A percentile compares a stretch with the other conserved stretches of the same genome.
These are phyloP conservation scores for Dendrobium catenatum DNA, from an alignment of 106 monocot genomes.

Conservation along the genomic window DNA sequence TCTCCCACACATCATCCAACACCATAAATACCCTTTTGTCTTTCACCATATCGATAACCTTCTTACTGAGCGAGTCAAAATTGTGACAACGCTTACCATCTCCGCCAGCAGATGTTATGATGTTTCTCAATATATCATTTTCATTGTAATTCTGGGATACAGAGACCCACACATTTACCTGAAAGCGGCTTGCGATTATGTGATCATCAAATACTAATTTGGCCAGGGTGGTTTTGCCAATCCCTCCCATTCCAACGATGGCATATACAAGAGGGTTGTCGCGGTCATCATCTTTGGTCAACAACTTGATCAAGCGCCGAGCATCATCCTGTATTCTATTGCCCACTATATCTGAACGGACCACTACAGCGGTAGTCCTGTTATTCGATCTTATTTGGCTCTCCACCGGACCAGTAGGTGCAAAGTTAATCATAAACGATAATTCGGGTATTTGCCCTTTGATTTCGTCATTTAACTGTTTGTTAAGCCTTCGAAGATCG, in stretches of 20 bases:
- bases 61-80: background rate
- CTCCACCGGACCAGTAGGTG: too few relatives aligned
- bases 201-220: background rate
- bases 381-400: too few relatives aligned
- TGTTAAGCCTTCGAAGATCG: background rate
- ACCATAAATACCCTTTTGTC: constrained; percentile 5
- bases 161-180: background rate
- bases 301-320: background rate
- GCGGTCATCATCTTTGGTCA: background rate
- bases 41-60: background rate
- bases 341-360: background rate
- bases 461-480: background rate
- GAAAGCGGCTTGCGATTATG: background rate
- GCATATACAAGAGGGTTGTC: constrained; percentile 3
- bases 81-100: background rate
- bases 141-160: background rate
- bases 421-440: too few relatives aligned
- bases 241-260: constrained; percentile 8
- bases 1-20: constrained; percentile 10
- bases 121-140: constrained; percentile 1
- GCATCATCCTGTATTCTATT: too few relatives aligned
- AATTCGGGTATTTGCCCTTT: background rate
- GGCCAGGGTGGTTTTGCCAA: constrained; percentile 11
- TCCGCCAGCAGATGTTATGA: background rate
- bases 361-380: too few relatives aligned